These are phyloP conservation scores for Dendrobium officinale DNA, from an alignment of 106 monocot species.

Conservation along the genomic window DNA sequence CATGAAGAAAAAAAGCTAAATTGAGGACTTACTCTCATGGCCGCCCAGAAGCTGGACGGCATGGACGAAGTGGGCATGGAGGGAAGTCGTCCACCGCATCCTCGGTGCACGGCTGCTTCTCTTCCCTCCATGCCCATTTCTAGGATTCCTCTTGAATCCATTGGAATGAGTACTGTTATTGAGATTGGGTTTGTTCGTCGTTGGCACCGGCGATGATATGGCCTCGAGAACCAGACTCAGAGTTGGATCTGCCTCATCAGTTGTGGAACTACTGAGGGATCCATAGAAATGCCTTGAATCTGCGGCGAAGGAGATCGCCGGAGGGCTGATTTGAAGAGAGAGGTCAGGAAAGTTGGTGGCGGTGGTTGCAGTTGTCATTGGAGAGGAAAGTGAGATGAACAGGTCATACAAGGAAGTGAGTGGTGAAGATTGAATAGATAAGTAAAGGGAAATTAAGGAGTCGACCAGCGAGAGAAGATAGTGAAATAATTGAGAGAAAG, in stretches of 20 bases:
- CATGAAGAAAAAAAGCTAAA: not conserved
- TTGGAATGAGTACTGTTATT: not conserved
- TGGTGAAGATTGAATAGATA: no score
- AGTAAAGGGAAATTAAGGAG: not conserved
- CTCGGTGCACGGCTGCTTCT: slow-evolving; percentile 53
- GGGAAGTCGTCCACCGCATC: slow-evolving; percentile 70
- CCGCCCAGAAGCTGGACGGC: slow-evolving; percentile 75
- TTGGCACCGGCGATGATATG: no score
- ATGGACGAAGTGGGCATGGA: slow-evolving; percentile 70
- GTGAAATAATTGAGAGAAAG: not conserved
- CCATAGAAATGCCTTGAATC: not conserved
- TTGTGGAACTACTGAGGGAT: not conserved
- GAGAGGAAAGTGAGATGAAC: not conserved
- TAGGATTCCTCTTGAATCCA: slow-evolving; percentile 25
- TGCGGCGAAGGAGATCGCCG: not conserved
- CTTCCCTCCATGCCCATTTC: slow-evolving; percentile 17
- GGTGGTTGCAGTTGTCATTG: not conserved
- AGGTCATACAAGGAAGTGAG: no score
- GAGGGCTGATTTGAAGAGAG: slow-evolving; percentile 18
- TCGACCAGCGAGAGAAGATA: not conserved
- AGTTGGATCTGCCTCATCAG: not conserved
- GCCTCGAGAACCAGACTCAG: slow-evolving; percentile 5
- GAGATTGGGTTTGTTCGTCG: no score
- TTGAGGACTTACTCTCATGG: slow-evolving; percentile 50
- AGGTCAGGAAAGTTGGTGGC: not conserved